Evolutionary conservation across 1,139 yeast species (phyloP), one percentile per base, ranked within the genome.

Genomic region (Geotrichum armillariae): DNA sequence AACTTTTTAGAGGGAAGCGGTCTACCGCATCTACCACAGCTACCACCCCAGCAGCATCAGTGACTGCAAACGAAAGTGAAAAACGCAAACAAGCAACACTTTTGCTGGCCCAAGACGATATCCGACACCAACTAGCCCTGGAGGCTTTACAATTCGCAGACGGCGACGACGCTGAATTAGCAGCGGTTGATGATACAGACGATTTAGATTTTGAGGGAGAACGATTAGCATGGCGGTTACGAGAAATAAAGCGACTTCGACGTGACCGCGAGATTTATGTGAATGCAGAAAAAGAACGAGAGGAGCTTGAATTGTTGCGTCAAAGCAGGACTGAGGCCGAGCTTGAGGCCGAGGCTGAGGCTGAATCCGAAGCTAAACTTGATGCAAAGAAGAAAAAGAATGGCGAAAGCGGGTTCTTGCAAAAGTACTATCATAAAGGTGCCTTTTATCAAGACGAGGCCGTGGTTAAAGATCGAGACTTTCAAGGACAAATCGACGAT

Each of bases 131-230:
- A 43, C 32, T 33, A 8, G 46, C 45, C n/a, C 32, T 23, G 18
- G 50, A 47, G 21, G 46, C 37, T 12, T 12, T 44, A 18, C 31
- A 23, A 20, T 25, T 37, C 32, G 41, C 34, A 4, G 38, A 40
- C 36, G 41, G 46, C 31, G 56, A 57, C 7, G 60, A 56, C 20
- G 65, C 62, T 18, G 67, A 58, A 16, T 56, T 62, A 14, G 68
- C 64, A 6, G 71, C 68, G 0, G 66, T 78, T 1, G 82, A 79
- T 56, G 85, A 80, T 56, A 77, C 82, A 0, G 85, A 80, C 58
- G 81, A 75, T 33, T 37, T 76, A 12, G 79, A 79, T 54, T 79
- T 82, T 0, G 76, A 68, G 39, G 62, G 58, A 1, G 85, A 79
- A 59, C 62, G 61, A 35, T 66, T 62, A 4, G 74, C 68, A 6